Percentiles rank a stretch among this genome's conserved stretches.
Conservation (phyloP, 2,329 filamentous ascomycete species). For the Colletotrichum sp. region DNA sequence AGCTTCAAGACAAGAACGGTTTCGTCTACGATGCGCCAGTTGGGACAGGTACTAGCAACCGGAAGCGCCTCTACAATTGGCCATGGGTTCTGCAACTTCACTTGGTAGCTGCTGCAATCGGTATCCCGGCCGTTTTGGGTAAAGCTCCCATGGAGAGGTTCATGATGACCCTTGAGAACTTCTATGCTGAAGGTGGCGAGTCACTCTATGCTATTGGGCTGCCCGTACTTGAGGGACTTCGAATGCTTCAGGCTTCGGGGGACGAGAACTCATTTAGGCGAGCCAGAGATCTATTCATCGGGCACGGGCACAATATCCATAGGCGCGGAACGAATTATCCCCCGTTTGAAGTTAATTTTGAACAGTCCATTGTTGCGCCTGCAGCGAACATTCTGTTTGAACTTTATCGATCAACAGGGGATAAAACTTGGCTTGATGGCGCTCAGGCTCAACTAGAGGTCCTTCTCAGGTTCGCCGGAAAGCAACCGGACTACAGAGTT, state of each 20-base stretch:
- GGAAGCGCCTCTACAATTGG: conserved; percentile 17
- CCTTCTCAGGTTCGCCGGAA: conserved; percentile 12
- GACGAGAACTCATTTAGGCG: not conserved
- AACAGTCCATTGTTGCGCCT: conserved; percentile 20
- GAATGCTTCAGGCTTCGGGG: not conserved
- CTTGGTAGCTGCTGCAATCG: conserved; percentile 3
- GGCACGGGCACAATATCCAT: not conserved
- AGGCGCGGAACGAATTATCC: conserved; percentile 2
- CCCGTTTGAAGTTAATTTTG: conserved; percentile 19
- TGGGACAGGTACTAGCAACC: not conserved
- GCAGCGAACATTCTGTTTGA: conserved; percentile 45
- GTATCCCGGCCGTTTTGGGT: not conserved
- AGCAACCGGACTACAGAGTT: conserved; percentile 18
- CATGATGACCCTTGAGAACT: conserved; percentile 10
- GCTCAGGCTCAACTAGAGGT: not conserved
- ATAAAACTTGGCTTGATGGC: conserved; percentile 39
- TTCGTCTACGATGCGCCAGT: conserved; percentile 6
- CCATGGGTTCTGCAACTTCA: conserved; percentile 17
- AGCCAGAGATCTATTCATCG: not conserved
- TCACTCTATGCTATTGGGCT: conserved; percentile 14
- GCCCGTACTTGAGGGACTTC: conserved; percentile 6
- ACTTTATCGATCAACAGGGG: conserved; percentile 47
- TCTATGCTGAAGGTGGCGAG: conserved; percentile 13
- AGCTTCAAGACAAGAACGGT: conserved; percentile 4
- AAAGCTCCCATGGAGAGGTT: not conserved